Base-by-base conservation (phyloP, 73 alveolate species). In the Effrenium voratum region DNA sequence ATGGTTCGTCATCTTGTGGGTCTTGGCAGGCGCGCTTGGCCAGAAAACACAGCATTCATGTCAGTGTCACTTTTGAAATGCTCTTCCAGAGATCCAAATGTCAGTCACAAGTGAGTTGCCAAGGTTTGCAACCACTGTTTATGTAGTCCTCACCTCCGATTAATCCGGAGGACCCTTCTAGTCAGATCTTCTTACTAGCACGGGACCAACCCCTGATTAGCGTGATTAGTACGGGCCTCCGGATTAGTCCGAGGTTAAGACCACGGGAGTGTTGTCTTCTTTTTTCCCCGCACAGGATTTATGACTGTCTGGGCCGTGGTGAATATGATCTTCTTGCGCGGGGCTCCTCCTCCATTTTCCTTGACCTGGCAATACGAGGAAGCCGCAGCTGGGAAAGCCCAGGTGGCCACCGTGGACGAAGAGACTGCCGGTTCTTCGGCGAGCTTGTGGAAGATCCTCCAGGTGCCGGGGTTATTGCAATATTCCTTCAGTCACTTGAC, bases 1-100 rank as follows among this genome's bases (percentile, higher is more conserved):
- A 26, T 90, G 97, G 97, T 90, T 68, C 36, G 87, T 40, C 59
- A 90, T 90, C 75, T 68, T 90, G 52, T 90, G 97, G 97, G 87
- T 90, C 43, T 19, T 90, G 32, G 97, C 97, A 55, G 93, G 92
- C 32, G 49, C 34, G 75, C 24, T 34, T 38, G 22, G 46, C 68
- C 12, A 55, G 22, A 22, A 55, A 38, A 30, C 15, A 5, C 19
- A 60, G 76, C 38, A 22, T 32, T 60, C n/a, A n/a, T n/a, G n/a
- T n/a, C n/a, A n/a, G n/a, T n/a, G n/a, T n/a, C n/a, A n/a, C n/a
- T n/a, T n/a, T n/a, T n/a, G n/a, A n/a, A n/a, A n/a, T n/a, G n/a
- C n/a, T n/a, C n/a, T n/a, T n/a, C n/a, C n/a, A n/a, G n/a, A n/a
- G n/a, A n/a, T n/a, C n/a, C n/a, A n/a, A n/a, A n/a, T n/a, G n/a